phyloP scores from a whole-genome alignment of 805 yeast genomes.

The Kluyveromyces siamensis region DNA sequence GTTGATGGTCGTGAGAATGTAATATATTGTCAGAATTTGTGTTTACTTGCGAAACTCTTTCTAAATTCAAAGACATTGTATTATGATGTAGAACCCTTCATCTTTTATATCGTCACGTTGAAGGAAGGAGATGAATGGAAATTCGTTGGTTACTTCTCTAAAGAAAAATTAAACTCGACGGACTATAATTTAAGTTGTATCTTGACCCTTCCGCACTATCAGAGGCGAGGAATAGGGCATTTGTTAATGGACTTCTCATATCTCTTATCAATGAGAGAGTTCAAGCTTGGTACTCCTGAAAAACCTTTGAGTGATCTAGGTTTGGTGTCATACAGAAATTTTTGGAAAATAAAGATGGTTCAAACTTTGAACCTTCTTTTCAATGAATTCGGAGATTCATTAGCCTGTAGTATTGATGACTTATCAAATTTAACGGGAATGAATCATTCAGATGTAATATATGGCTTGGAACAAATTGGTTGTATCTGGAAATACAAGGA shows the following conservation, averaged over 20 bases:
- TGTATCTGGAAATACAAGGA: constrained; percentile 33
- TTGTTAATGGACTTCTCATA: constrained; percentile 86
- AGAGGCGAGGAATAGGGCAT: constrained; percentile 83
- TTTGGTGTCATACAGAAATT: constrained; percentile 70
- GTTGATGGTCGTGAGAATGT: constrained; percentile 83
- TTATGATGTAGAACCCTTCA: constrained; percentile 92
- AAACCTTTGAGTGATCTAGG: constrained; percentile 89
- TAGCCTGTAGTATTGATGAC: constrained; percentile 44
- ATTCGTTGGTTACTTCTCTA: constrained; percentile 91
- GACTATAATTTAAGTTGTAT: constrained; percentile 86
- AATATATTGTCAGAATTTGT: constrained; percentile 79
- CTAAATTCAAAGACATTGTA: constrained; percentile 86
- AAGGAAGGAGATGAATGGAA: constrained; percentile 47
- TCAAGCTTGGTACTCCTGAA: constrained; percentile 83
- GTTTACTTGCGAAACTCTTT: constrained; percentile 81
- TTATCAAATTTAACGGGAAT: constrained; percentile 71
- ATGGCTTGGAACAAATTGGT: constrained; percentile 71
- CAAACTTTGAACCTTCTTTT: constrained; percentile 20
- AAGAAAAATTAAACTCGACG: constrained; percentile 65
- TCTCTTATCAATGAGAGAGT: constrained; percentile 63
- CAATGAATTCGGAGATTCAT: constrained; percentile 3
- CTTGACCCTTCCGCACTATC: constrained; percentile 78
- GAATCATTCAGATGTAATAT: constrained; percentile 77
- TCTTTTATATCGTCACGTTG: constrained; percentile 79
- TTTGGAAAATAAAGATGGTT: constrained; percentile 70